phyloP scores from a whole-genome alignment of 768 basidiomycete genomes.

The Macrolepiota fuliginosa region DNA sequence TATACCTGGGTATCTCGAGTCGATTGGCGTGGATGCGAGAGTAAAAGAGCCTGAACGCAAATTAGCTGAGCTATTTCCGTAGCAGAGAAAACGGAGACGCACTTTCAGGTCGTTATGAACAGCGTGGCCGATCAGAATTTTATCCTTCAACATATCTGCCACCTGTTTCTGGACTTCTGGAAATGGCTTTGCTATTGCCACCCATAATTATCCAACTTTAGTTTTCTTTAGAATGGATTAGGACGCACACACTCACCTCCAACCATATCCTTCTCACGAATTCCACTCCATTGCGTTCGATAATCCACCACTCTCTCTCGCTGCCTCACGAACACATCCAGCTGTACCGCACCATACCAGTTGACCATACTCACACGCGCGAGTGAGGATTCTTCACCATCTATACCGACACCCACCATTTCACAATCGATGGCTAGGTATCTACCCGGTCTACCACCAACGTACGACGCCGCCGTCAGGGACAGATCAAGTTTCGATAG shows the following conservation, averaged over 20 bases:
- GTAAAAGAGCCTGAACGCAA: conserved; percentile 52
- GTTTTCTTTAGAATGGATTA: neutral
- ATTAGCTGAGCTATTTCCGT: conserved; percentile 8
- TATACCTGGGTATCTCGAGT: conserved; percentile 72
- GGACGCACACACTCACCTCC: conserved; percentile 41
- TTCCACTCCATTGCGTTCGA: conserved; percentile 85
- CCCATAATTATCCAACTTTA: neutral
- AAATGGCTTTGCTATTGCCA: conserved; percentile 65
- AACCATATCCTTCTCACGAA: conserved; percentile 72
- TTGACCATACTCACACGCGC: conserved; percentile 92
- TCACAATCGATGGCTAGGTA: conserved; percentile 92
- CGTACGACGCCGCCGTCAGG: neutral
- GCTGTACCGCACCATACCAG: conserved; percentile 71
- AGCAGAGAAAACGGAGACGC: conserved; percentile 15
- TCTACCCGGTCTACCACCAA: conserved; percentile 52
- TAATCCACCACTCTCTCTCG: conserved; percentile 91
- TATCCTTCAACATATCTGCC: conserved; percentile 70
- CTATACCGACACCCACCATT: conserved; percentile 94
- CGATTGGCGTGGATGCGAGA: conserved; percentile 64
- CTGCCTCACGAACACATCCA: conserved; percentile 87
- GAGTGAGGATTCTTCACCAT: conserved; percentile 77
- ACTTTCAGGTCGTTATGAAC: conserved; percentile 90
- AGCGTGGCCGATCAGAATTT: conserved; percentile 88
- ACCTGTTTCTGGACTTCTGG: conserved; percentile 77
- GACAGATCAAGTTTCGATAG: neutral